Conservation (phyloP, 352 stramenopile genomes). For the Blastocystis sp. region DNA sequence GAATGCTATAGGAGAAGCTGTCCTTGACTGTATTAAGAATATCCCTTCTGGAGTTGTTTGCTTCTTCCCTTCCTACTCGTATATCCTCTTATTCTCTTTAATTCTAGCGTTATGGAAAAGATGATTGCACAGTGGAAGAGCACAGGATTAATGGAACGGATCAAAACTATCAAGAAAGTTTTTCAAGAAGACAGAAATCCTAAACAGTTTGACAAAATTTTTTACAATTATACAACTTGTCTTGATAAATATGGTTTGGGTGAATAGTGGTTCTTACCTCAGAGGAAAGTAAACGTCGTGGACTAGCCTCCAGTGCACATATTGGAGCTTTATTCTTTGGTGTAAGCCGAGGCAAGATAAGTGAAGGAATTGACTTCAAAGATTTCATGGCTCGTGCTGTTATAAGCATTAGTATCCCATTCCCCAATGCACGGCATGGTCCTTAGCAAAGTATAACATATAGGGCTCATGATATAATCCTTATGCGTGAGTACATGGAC, state of each 20-base stretch:
- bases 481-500: conserved; percentile 81
- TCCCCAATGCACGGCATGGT: conserved; percentile 76
- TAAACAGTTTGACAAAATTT: background rate
- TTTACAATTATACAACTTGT: background rate
- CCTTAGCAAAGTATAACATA: no score
- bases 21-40: conserved; percentile 87
- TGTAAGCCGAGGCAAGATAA: conserved; percentile 96
- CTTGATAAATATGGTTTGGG: conserved; percentile 24
- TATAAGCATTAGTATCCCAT: conserved; percentile 95
- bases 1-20: conserved; percentile 88
- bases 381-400: conserved; percentile 93
- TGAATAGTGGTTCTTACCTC: background rate
- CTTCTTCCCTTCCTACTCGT: conserved; percentile 96
- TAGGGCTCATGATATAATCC: conserved; percentile 84
- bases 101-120: conserved; percentile 80
- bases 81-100: background rate
- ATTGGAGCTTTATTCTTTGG: conserved; percentile 91
- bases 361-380: conserved; percentile 96
- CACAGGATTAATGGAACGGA: background rate
- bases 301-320: background rate
- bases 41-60: conserved; percentile 94
- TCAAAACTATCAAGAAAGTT: conserved; percentile 57
- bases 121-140: conserved; percentile 79
- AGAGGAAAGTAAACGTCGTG: background rate
- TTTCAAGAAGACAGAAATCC: conserved; percentile 65